Conservation (phyloP, 2,329 filamentous ascomycete species). For the Arachnomyces sp. region DNA sequence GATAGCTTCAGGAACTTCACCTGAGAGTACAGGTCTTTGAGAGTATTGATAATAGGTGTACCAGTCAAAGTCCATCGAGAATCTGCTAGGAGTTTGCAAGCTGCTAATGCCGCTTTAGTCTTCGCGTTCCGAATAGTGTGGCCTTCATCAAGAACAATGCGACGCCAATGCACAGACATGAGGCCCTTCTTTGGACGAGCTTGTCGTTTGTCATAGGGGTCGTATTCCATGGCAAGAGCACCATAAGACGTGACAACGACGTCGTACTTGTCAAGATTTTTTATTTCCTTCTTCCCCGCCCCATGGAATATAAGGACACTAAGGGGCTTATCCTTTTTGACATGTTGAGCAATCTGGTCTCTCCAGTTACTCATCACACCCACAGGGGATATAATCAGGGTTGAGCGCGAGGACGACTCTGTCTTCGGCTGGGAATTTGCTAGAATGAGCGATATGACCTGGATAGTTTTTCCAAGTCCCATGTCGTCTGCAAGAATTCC, state of each 20-base stretch:
- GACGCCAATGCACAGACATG: constrained; percentile 63
- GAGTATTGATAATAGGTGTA: constrained; percentile 73
- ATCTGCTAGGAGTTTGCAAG: constrained; percentile 56
- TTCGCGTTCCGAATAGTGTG: constrained; percentile 72
- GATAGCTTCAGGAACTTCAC: constrained; percentile 68
- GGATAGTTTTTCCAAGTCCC: constrained; percentile 83
- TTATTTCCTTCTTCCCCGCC: constrained; percentile 46
- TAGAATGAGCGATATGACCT: constrained; percentile 72
- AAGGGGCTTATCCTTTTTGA: constrained; percentile 54
- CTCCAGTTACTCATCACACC: constrained; percentile 89
- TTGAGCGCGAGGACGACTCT: constrained; percentile 48
- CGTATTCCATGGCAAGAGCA: constrained; percentile 60
- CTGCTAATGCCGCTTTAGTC: constrained; percentile 63
- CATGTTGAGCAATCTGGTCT: constrained; percentile 66
- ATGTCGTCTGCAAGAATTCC: constrained; percentile 88
- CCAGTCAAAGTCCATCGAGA: constrained; percentile 74
- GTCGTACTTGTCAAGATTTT: constrained; percentile 57
- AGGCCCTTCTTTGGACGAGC: constrained; percentile 41
- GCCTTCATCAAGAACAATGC: constrained; percentile 74
- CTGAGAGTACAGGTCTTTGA: constrained; percentile 73
- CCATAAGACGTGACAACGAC: constrained; percentile 82
- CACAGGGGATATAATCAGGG: constrained; percentile 72
- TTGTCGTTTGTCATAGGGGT: constrained; percentile 38
- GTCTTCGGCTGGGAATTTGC: constrained; percentile 40
- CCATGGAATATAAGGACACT: constrained; percentile 70